A percentile compares a stretch with the other conserved stretches of the same genome.
phyloP scores from a whole-genome alignment of 345 rosid species.

The Boechera retrofracta region DNA sequence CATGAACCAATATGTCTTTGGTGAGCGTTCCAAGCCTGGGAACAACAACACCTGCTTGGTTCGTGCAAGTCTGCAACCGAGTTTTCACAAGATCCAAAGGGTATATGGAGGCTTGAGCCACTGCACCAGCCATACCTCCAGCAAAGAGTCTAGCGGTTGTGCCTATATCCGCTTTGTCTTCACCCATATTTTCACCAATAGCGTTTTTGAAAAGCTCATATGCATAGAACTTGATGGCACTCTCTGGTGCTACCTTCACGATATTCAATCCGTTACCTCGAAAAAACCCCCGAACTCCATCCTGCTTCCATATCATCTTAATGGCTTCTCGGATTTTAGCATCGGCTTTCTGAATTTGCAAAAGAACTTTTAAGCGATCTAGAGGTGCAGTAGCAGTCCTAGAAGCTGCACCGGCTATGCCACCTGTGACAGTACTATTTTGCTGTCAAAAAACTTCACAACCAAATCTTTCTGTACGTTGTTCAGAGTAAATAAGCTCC shows the following conservation, averaged over 20 bases:
- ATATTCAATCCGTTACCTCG: conserved; percentile 88
- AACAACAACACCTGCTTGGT: conserved; percentile 61
- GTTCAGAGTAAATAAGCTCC: background rate
- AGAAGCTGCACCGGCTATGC: conserved; percentile 88
- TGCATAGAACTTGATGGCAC: conserved; percentile 81
- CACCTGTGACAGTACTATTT: conserved; percentile 51
- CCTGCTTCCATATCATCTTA: conserved; percentile 69
- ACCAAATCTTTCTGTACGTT: background rate
- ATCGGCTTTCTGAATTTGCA: conserved; percentile 78
- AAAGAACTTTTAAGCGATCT: conserved; percentile 80
- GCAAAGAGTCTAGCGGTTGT: conserved; percentile 69
- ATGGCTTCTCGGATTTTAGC: conserved; percentile 68
- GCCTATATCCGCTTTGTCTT: conserved; percentile 63
- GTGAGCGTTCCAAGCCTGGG: conserved; percentile 65
- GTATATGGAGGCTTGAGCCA: conserved; percentile 85
- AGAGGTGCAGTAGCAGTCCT: conserved; percentile 92
- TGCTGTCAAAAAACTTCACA: background rate
- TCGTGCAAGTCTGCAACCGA: conserved; percentile 73
- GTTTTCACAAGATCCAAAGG: conserved; percentile 96
- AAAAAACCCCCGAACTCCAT: conserved; percentile 66
- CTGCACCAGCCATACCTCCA: conserved; percentile 95
- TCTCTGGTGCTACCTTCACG: conserved; percentile 91
- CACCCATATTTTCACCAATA: conserved; percentile 58
- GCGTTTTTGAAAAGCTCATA: conserved; percentile 75
- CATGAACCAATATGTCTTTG: conserved; percentile 76